Conservation (phyloP, 1,284 basidiomycete genomes). For the Porphyrellus sp. region DNA sequence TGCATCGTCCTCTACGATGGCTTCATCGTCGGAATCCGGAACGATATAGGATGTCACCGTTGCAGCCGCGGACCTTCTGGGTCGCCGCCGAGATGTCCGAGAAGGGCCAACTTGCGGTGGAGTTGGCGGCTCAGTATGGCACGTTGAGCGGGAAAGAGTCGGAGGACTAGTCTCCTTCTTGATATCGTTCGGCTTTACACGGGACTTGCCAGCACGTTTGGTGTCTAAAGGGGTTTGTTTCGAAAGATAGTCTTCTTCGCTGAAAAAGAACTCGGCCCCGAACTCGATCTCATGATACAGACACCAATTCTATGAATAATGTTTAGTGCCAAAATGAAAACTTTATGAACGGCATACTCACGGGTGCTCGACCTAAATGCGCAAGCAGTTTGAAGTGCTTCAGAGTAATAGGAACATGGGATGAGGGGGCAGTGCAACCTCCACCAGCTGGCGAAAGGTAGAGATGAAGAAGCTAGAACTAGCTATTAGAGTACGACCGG, state of each 20-base stretch:
- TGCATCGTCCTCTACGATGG: conserved; percentile 44
- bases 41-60: conserved; percentile 57
- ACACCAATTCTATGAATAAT: conserved; percentile 41
- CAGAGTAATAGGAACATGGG: conserved; percentile 63
- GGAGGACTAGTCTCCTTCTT: conserved; percentile 44
- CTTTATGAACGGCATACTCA: conserved; percentile 34
- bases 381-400: conserved; percentile 73
- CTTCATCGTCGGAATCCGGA: conserved; percentile 71
- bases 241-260: conserved; percentile 61
- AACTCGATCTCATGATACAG: conserved; percentile 58
- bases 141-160: conserved; percentile 19
- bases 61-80: conserved; percentile 52
- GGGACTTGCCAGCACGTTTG: conserved; percentile 24
- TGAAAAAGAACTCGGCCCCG: conserved; percentile 63
- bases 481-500: conserved; percentile 1
- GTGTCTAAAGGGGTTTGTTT: conserved; percentile 21
- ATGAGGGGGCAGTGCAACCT: conserved; percentile 21
- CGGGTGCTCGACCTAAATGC: conserved; percentile 54
- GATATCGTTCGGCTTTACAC: conserved; percentile 34
- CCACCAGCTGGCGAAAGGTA: conserved; percentile 40
- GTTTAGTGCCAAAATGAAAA: conserved; percentile 1
- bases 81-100: conserved; percentile 47
- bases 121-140: conserved; percentile 12
- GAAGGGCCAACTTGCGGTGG: conserved; percentile 7
- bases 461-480: conserved; percentile 44